A percentile compares a stretch with the other conserved stretches of the same genome.
These are phyloP conservation scores for Aspergillus ellipticus DNA, from an alignment of 495 filamentous ascomycete species.

Conservation along the genomic window DNA sequence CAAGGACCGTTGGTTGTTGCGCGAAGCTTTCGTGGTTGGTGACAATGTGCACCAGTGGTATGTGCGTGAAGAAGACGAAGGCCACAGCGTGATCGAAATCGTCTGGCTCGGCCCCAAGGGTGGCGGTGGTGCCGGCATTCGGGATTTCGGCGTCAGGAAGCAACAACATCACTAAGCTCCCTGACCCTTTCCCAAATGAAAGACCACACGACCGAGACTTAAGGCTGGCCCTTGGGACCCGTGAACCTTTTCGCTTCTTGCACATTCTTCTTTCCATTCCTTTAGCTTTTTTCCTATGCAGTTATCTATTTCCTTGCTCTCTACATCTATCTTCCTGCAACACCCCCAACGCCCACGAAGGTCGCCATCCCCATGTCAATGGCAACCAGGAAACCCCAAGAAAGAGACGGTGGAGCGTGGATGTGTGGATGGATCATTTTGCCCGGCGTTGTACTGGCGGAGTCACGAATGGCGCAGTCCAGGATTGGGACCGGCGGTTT, in stretches of 20 bases:
- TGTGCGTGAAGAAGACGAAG: slow-evolving; percentile 42
- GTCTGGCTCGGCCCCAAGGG: slow-evolving; percentile 49
- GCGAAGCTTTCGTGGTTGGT: slow-evolving; percentile 40
- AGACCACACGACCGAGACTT: slow-evolving; percentile 17
- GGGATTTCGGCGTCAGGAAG: slow-evolving; percentile 21
- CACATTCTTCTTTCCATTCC: slow-evolving; percentile 30
- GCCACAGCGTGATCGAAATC: slow-evolving; percentile 47
- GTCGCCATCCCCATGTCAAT: neutral
- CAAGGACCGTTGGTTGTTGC: slow-evolving; percentile 46
- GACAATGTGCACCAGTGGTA: slow-evolving; percentile 49
- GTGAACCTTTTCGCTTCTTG: slow-evolving; percentile 29
- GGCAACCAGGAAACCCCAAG: slow-evolving; percentile 4
- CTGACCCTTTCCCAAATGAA: slow-evolving; percentile 9
- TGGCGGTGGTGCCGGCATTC: slow-evolving; percentile 39
- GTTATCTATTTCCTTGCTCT: slow-evolving; percentile 15
- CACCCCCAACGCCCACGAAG: slow-evolving; percentile 10
- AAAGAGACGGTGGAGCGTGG: slow-evolving; percentile 8
- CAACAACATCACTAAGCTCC: slow-evolving; percentile 11
- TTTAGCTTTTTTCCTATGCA: slow-evolving; percentile 15
- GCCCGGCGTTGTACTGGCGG: slow-evolving; percentile 26
- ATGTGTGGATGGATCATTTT: slow-evolving; percentile 20
- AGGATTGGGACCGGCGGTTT: slow-evolving; percentile 23
- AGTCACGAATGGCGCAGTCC: slow-evolving; percentile 21
- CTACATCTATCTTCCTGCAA: slow-evolving; percentile 13
- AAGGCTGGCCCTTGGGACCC: slow-evolving; percentile 27